Base-by-base conservation (phyloP, 805 yeast species). In the Sungouiozyma intestinalis region DNA sequence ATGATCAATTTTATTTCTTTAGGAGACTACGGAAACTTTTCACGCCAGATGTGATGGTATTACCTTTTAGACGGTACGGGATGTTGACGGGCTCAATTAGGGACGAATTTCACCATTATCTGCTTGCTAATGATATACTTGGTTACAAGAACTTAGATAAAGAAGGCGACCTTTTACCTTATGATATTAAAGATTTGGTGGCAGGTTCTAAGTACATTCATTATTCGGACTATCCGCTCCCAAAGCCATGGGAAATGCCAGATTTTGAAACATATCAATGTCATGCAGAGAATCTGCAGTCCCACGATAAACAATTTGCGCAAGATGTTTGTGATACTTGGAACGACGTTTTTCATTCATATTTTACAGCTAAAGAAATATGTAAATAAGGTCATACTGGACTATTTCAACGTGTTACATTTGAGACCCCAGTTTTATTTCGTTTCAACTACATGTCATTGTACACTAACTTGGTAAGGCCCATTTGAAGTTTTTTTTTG, bases 171-270 rank as follows among this genome's bases (percentile, higher is more conserved):
- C 52, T 48, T 19, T 19, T 46, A 3, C 39, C 45, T 4, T 39
- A 27, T 29, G 39, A 40, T 8, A 41, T 58, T 35, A 40, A 56
- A 53, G 47, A 47, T 43, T 44, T 60, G 3, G 62, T 61, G 6
- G 46, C 52, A 5, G 55, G 63, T 9, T 57, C 71, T 4, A 72
- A 69, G 50, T 63, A 76, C 41, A 55, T 78, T 21, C 87, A 81
- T 54, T 81, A 74, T 55, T 74, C 81, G 3, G 87, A 81, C 52
- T 68, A 71, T 31, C 86, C 86, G 4, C 57, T 79, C 5, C 76
- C 79, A 0, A 79, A 81, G 52, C 86, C 85, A 3, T 79, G 86
- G 86, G 55, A 40, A 13, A 53, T 55, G 39, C n/a, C 21, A 1
- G 45, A 51, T 3, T 16, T 48, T 4, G 47, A 53, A 3, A 52